Base-by-base conservation (phyloP, 805 yeast genomes). In the Alloascoidea hylecoeti region DNA sequence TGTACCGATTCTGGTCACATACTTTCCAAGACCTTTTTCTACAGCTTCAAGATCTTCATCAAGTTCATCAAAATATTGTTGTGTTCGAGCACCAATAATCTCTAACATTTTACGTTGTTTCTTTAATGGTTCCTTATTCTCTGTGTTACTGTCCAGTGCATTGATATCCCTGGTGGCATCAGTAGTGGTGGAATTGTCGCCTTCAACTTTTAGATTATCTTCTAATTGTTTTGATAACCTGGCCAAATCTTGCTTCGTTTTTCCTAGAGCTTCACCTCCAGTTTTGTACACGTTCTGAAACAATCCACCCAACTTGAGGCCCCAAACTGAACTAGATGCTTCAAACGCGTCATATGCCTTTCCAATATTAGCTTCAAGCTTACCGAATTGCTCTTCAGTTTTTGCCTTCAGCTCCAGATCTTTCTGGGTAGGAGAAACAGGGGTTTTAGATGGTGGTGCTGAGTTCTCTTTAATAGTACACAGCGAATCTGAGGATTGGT, bases 41-140 rank as follows among this genome's bases (percentile, higher is more conserved):
- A 78, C 77, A 37, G 61, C 61, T 45, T 77, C 85, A 38, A 81
- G 58, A 46, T 72, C 74, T 44, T 67, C 55, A 51, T 81, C 92
- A 44, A 81, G 58, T 3, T 68, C 63, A 42, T 76, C 78, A 35
- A 80, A 56, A 35, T 63, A 68, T 35, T 63, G 66, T 43, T 75
- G 78, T 9, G 77, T 66, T 47, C 58, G 59, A 16, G 30, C 9
- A 43, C 34, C 48, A 36, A 17, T 32, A 4, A 38, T 30, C 5
- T 39, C 41, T 27, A 44, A 19, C 39, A 40, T 35, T 14, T 37
- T 38, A 13, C 55, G 39, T 15, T 23, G 30, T 23, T 23, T 23
- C 9, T 9, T 23, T n/a, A 23, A n/a, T n/a, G n/a, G n/a, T n/a
- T n/a, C n/a, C n/a, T n/a, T n/a, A n/a, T n/a, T n/a, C n/a, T n/a